These are phyloP conservation scores for Colletotrichum agaves DNA, from an alignment of 2,329 filamentous ascomycete genomes.

Conservation along the genomic window DNA sequence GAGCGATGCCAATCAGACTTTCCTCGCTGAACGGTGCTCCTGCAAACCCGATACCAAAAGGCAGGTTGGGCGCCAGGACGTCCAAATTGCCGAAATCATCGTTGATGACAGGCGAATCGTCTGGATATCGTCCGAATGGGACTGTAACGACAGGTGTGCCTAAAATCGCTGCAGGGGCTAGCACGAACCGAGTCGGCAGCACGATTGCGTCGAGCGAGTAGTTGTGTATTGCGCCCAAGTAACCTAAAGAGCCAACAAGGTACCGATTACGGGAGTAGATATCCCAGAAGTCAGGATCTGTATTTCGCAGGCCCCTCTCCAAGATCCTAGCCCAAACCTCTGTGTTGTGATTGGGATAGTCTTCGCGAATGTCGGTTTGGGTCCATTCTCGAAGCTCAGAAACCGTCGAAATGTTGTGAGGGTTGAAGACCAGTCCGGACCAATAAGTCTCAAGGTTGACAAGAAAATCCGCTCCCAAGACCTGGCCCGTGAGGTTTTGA, in stretches of 20 bases:
- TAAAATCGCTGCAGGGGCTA: conserved; percentile 62
- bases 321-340: conserved; percentile 65
- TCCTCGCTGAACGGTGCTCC: conserved; percentile 71
- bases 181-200: conserved; percentile 62
- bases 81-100: conserved; percentile 63
- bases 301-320: conserved; percentile 63
- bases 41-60: conserved; percentile 72
- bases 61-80: conserved; percentile 62
- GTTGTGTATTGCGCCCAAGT: conserved; percentile 67
- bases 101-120: conserved; percentile 56
- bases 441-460: conserved; percentile 66
- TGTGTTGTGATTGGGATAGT: conserved; percentile 68
- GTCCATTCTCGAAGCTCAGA: conserved; percentile 66
- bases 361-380: conserved; percentile 60
- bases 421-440: conserved; percentile 65
- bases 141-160: conserved; percentile 72
- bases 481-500: conserved; percentile 57
- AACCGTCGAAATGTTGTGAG: conserved; percentile 63
- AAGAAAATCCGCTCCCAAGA: conserved; percentile 67
- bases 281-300: conserved; percentile 64
- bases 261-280: conserved; percentile 64
- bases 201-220: conserved; percentile 71
- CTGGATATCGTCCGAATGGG: conserved; percentile 68
- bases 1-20: conserved; percentile 71
- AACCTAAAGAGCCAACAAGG: conserved; percentile 65